Base-by-base conservation (phyloP, 805 yeast species). In the Cyberlindnera veronae region DNA sequence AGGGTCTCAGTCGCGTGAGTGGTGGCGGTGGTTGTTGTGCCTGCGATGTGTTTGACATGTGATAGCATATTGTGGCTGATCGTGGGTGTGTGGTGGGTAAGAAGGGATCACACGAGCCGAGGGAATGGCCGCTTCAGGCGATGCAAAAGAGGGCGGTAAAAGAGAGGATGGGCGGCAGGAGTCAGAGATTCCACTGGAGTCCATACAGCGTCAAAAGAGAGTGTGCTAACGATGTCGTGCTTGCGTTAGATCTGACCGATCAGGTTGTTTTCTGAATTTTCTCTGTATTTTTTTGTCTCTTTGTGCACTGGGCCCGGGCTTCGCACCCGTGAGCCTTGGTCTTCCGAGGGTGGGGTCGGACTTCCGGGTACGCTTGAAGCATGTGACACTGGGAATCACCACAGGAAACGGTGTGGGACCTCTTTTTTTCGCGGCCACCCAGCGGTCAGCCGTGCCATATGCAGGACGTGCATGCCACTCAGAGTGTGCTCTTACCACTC, bases 31-130 rank as follows among this genome's bases (percentile, higher is more conserved):
- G 45, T 35, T 11, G 39, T 32, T n/a, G 42, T 15, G 18, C 45
- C 34, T 6, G 31, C 29, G 15, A 36, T 28, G 26, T 30, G 36
- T 39, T 44, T 50, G 44, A 41, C 55, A 47, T 51, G 55, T 47
- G 55, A 49, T 34, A 49, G 46, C 53, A 51, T 51, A 29, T 26
- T 44, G 19, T 32, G n/a, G 27, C 27, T 23, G 31, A 22, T 29
- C 16, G 22, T 30, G 35, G 26, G 29, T 24, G 11, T 24, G 28
- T 21, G 20, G 38, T 23, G 35, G 27, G 36, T 33, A 26, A 32
- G 21, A 15, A 16, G 31, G 27, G 6, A 15, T 17, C 27, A 29
- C 38, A 18, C 30, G 36, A 27, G 30, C 34, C 12, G 21, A 29
- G 39, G 30, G 23, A 23, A 14, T 6, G 18, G 20, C 12, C 15